Base-by-base conservation (phyloP, 148 eudicot genomes). In the Selenicereus undatus region DNA sequence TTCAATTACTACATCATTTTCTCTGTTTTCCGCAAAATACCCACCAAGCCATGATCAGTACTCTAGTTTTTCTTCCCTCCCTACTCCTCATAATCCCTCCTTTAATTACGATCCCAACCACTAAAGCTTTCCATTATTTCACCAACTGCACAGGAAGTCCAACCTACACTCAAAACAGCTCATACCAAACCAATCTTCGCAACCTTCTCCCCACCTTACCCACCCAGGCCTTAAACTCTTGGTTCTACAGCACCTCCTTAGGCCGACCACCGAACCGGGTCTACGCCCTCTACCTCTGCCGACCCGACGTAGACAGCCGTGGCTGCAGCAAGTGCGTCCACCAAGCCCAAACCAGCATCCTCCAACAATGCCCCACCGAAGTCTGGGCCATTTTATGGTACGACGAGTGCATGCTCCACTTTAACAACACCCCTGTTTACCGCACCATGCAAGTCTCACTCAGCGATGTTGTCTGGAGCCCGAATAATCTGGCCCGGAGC, bases 361-460 rank as follows among this genome's bases (percentile, higher is more conserved):
- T 76, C 43, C 81, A 77, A 14, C 68, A 45, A 4, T 84, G 81
- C 58, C 83, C 86, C 13, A 35, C 79, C 60, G 79, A 78, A 75
- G 73, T 69, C 14, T 54, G 70, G 29, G 83, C 83, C 1, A 48
- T 77, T 22, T 36, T 81, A 68, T 78, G 82, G 79, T 81, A 42
- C 71, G 77, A 58, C 4, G 45, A 81, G 24, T 81, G 87, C 73
- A 65, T 85, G 80, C 81, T 78, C 60, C 80, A 80, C 21, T 85
- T 77, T 26, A 64, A 84, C 24, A 82, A 79, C 42, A 16, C n/a
- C 13, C 45, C 82, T 8, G 20, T 81, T 58, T 73, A 72, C 65
- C 32, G 75, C 1, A 76, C 60, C 11, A 35, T 79, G 82, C 79
- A 50, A 4, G 32, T 74, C 1, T n/a, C 16, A 11, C 81, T 79